Conservation (phyloP, 169 alveolate species). For the Plasmodium gallinaceum region DNA sequence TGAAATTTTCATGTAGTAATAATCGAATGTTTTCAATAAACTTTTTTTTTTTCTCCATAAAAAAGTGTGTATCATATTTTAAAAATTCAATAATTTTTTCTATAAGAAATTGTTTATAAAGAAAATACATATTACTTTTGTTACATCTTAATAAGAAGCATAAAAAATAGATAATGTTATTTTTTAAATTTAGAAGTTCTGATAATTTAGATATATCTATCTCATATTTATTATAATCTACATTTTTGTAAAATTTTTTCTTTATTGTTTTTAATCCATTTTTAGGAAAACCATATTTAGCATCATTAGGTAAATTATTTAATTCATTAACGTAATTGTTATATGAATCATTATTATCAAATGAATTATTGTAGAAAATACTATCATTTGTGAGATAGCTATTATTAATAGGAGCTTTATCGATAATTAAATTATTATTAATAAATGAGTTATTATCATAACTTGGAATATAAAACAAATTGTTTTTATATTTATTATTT, state of each 20-base stretch:
- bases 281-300: background rate
- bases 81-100: conserved; percentile 48
- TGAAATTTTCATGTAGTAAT: conserved; percentile 38
- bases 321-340: background rate
- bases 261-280: conserved; percentile 12
- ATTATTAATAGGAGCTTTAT: background rate
- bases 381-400: background rate
- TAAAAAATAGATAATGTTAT: conserved; percentile 38
- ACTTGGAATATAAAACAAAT: too few species aligned
- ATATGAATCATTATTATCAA: conserved; percentile 7
- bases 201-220: conserved; percentile 12
- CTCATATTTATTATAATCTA: conserved; percentile 23
- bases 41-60: conserved; percentile 22
- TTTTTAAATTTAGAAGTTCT: conserved; percentile 26
- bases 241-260: conserved; percentile 49
- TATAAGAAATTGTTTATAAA: conserved; percentile 38
- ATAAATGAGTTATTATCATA: too few species aligned
- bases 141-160: conserved; percentile 10
- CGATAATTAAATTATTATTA: background rate
- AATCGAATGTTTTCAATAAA: conserved; percentile 51
- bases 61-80: conserved; percentile 43
- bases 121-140: conserved; percentile 17
- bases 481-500: too few species aligned
- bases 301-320: background rate
- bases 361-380: background rate